Evolutionary conservation across 106 monocot genomes (phyloP).

Genomic region (Alisma plantagoaquatica): DNA sequence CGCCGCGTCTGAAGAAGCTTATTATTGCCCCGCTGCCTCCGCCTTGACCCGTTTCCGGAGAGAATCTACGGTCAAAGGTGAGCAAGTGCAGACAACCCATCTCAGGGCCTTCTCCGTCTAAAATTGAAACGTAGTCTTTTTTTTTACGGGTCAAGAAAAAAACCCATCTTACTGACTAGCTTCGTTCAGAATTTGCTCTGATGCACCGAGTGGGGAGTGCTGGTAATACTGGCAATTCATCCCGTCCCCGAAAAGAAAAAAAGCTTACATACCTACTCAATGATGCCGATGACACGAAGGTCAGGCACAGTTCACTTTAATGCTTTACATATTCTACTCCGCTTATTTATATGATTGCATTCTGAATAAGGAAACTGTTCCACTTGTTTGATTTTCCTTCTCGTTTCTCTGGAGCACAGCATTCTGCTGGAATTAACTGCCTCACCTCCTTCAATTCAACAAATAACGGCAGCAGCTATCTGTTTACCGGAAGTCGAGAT

Average conservation of each 20-base stretch:
- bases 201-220: conserved; percentile 97
- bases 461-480: conserved; percentile 47
- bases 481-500: conserved; percentile 97
- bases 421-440: conserved; percentile 93
- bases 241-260: conserved; percentile 92
- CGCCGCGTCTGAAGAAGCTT: too few relatives aligned
- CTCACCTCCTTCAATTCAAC: conserved; percentile 50
- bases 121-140: too few relatives aligned
- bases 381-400: neutral
- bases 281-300: conserved; percentile 86
- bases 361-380: too few relatives aligned
- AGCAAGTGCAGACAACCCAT: too few relatives aligned
- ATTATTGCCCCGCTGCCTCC: too few relatives aligned
- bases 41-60: too few relatives aligned
- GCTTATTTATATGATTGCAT: neutral
- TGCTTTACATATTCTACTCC: neutral
- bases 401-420: conserved; percentile 40
- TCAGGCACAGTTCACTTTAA: conserved; percentile 3
- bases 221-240: conserved; percentile 59
- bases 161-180: too few relatives aligned
- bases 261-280: conserved; percentile 87
- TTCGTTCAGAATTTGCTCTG: too few relatives aligned
- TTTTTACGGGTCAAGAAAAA: too few relatives aligned
- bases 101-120: too few relatives aligned
- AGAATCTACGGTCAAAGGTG: too few relatives aligned